Evolutionary conservation across 345 rosid species (phyloP).

Genomic region (Bruguiera gymnorhiza): DNA sequence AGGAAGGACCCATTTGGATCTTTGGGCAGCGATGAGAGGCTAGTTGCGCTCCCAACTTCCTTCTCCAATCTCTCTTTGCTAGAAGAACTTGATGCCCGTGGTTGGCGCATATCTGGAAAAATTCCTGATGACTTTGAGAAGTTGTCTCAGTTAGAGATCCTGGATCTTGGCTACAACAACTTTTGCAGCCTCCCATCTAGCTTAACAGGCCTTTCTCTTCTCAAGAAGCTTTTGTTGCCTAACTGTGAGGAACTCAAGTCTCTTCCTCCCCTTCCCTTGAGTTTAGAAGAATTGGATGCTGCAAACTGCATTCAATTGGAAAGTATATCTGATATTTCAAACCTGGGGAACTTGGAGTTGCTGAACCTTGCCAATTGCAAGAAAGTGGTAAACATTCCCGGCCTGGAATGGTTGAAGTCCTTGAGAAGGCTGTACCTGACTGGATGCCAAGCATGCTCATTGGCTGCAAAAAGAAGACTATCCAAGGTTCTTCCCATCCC

Average conservation of each 20-base stretch:
- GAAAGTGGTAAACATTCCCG: constrained; percentile 41
- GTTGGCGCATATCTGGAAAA: constrained; percentile 39
- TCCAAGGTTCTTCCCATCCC: constrained; percentile 34
- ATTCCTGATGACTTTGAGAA: constrained; percentile 52
- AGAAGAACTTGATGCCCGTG: constrained; percentile 40
- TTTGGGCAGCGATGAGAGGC: background rate
- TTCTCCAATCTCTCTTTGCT: constrained; percentile 38
- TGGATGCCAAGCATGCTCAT: constrained; percentile 34
- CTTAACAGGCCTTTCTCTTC: constrained; percentile 38
- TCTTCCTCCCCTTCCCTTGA: constrained; percentile 51
- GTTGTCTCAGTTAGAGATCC: constrained; percentile 30
- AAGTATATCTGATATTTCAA: constrained; percentile 31
- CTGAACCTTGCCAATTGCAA: constrained; percentile 44
- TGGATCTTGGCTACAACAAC: constrained; percentile 37
- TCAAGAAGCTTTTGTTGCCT: constrained; percentile 30
- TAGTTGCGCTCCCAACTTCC: constrained; percentile 28
- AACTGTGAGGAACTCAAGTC: constrained; percentile 35
- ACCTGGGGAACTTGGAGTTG: constrained; percentile 18
- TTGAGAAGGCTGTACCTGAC: constrained; percentile 39
- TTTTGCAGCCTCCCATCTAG: constrained; percentile 49
- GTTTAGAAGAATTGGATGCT: constrained; percentile 31
- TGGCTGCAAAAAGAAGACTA: constrained; percentile 34
- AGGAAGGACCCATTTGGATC: constrained; percentile 22
- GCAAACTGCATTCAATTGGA: constrained; percentile 42
- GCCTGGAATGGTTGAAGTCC: constrained; percentile 40